phyloP scores from a whole-genome alignment of 345 rosid species.

The Lagerstroemia speciosa region DNA sequence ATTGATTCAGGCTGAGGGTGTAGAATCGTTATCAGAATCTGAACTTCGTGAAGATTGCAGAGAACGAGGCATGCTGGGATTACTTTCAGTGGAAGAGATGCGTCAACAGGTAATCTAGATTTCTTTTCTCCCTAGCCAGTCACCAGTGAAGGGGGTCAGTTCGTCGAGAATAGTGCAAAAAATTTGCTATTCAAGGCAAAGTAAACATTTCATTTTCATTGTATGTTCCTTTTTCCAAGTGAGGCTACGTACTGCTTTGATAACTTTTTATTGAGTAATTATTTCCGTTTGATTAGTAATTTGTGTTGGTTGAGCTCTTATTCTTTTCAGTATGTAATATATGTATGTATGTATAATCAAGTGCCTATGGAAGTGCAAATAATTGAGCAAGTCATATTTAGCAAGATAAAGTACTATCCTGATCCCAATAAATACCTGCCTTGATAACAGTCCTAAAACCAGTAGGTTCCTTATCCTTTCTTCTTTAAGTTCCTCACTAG shows the following conservation, averaged over 20 bases:
- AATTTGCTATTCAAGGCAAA: neutral
- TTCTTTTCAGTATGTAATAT: no score
- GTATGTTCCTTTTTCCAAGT: neutral
- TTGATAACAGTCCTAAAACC: neutral
- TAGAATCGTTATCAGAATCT: constrained; percentile 61
- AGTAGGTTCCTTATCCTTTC: neutral
- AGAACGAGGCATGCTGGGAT: constrained; percentile 68
- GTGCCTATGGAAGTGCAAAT: neutral
- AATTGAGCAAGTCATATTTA: neutral
- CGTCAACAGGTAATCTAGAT: constrained; percentile 50
- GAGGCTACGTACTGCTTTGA: neutral
- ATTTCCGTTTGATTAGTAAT: neutral
- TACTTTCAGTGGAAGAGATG: constrained; percentile 62
- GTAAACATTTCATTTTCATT: neutral
- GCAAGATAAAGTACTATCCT: neutral
- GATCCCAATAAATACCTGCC: neutral
- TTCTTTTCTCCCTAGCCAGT: constrained; percentile 2
- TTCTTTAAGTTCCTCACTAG: neutral
- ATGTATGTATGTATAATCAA: neutral
- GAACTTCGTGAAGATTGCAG: constrained; percentile 76
- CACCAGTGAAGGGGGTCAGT: neutral
- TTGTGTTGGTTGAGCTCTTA: neutral
- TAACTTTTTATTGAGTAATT: neutral
- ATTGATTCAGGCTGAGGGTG: constrained; percentile 58
- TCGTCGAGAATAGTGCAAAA: neutral